Evolutionary conservation across 441 rosid species (phyloP).

Genomic region (Cnidoscolus chayamansa): DNA sequence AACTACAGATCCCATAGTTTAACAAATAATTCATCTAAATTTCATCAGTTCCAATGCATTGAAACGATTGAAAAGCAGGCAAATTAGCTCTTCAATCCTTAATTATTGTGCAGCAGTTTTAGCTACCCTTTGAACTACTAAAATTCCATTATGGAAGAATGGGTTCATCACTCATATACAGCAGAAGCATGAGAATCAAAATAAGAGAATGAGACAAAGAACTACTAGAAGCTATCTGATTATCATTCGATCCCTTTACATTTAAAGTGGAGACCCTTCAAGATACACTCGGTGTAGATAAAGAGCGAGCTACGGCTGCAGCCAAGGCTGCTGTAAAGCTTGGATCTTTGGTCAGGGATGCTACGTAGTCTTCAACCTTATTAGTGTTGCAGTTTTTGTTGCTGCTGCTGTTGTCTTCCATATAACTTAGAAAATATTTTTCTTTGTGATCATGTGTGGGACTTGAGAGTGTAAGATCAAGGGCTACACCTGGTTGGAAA

Average conservation of each 20-base stretch:
- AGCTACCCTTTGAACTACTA: too few relatives aligned
- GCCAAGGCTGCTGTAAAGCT: conserved; percentile 71
- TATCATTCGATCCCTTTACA: neutral
- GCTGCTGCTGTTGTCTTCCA: neutral
- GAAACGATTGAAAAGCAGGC: too few relatives aligned
- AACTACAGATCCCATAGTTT: too few relatives aligned
- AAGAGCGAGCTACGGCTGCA: conserved; percentile 70
- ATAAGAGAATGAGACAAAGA: too few relatives aligned
- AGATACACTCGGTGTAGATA: neutral
- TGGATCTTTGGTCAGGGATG: conserved; percentile 77
- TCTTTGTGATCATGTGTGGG: conserved; percentile 7
- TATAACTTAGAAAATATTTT: neutral
- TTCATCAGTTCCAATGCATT: too few relatives aligned
- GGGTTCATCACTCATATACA: neutral
- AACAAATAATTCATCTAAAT: too few relatives aligned
- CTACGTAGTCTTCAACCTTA: conserved; percentile 58
- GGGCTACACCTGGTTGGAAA: conserved; percentile 18
- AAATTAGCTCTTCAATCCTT: too few relatives aligned
- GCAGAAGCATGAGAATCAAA: too few relatives aligned
- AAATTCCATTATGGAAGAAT: neutral
- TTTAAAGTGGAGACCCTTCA: neutral
- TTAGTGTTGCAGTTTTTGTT: conserved; percentile 11
- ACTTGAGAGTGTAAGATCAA: conserved; percentile 42
- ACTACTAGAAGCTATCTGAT: neutral
- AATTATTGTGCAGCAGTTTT: too few relatives aligned